Percentiles rank a stretch among this genome's conserved stretches.
Conservation (phyloP, 371 early-diverging fungal species). For the Saksenaea oblongispora region DNA sequence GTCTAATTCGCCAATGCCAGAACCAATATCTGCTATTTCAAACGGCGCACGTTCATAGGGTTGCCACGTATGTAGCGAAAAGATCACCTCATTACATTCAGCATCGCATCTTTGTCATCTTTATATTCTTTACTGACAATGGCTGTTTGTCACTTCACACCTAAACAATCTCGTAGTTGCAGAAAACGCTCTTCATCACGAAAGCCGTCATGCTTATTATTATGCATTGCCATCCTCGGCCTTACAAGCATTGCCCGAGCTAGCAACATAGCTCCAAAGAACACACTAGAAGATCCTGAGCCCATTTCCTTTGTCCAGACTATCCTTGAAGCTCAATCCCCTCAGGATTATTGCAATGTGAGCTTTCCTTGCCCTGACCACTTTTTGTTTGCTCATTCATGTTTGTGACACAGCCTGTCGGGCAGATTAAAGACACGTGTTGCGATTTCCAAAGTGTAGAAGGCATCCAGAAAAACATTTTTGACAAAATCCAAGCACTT, state of each 20-base stretch:
- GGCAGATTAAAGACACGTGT: constrained; percentile 77
- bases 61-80: neutral
- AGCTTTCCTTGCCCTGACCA: neutral
- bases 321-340: constrained; percentile 20
- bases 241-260: neutral
- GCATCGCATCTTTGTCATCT: constrained; percentile 1
- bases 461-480: constrained; percentile 69
- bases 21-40: too few species aligned
- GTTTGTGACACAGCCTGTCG: constrained; percentile 56
- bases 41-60: neutral
- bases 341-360: constrained; percentile 50
- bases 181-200: neutral
- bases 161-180: neutral
- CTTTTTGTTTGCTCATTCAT: neutral
- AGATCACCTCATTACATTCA: constrained; percentile 1
- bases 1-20: too few species aligned
- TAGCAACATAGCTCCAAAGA: constrained; percentile 17
- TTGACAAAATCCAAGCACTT: constrained; percentile 66
- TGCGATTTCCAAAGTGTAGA: constrained; percentile 86
- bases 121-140: neutral
- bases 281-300: constrained; percentile 28
- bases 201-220: neutral
- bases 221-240: neutral
- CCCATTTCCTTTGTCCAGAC: constrained; percentile 39
- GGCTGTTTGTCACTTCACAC: neutral